Base-by-base conservation (phyloP, 2,329 filamentous ascomycete species). In the Stagonosporopsis vannaccii region DNA sequence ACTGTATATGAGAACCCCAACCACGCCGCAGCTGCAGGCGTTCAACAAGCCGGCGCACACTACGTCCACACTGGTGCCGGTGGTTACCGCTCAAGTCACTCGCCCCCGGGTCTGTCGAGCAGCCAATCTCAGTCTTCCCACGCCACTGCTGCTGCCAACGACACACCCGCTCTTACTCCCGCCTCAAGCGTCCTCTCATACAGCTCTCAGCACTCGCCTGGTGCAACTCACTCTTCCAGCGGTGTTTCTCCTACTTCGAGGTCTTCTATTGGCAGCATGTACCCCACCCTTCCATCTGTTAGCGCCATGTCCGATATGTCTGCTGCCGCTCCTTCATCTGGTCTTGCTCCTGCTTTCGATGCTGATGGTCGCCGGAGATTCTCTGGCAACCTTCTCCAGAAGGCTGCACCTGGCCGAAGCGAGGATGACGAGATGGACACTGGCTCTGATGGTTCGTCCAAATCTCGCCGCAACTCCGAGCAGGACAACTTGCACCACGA, bases 1-100 rank as follows among this genome's bases (percentile, higher is more conserved):
- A 97, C 94, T 41, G 92, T 98, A 44, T 98, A 98, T 74, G 95
- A 98, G 79, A 96, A 89, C 75, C 88, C 92, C 51, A 91, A 88
- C 67, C 89, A 92, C 46, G 89, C 92, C 28, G 91, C 91, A 2
- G 87, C 87, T 12, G 89, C 90, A 39, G 90, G 91, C 55, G 85
- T 96, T 56, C 90, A 90, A 67, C 87, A 92, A 60, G 87, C 90
- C 46, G 88, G 87, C 57, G 80, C 85, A 15, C 89, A 92, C 72
- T 88, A 90, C 68, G 78, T 86, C 17, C 82, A 83, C 58, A 76
- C 77, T 44, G 77, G 77, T 42, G 74, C 82, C 55, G 77, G 44
- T 19, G 44, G 75, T 61, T 85, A 84, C 71, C 82, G 85, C 48
- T 79, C 82, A 8, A 86, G 83, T 65, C 78, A 86, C 70, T 86